Evolutionary conservation across 2,329 filamentous ascomycete species (phyloP).

Genomic region (Ilyonectria mors-panacis): DNA sequence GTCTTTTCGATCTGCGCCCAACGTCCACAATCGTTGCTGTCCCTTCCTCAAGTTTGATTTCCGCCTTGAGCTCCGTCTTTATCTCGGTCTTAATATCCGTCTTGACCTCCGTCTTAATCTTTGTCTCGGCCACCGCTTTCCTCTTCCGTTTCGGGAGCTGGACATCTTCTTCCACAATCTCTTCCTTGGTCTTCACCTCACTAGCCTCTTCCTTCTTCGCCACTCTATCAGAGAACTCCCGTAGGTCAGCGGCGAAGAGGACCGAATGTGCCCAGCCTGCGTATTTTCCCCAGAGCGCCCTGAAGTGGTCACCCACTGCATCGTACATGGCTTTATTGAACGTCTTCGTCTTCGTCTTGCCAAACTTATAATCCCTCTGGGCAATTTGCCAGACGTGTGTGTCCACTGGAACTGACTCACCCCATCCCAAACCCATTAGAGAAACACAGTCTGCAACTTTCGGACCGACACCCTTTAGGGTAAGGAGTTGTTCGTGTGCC

Average conservation of each 20-base stretch:
- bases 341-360: conserved; percentile 86
- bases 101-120: conserved; percentile 36
- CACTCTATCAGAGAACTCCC: conserved; percentile 81
- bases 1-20: conserved; percentile 47
- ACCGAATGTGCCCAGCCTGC: conserved; percentile 99
- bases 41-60: conserved; percentile 38
- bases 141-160: conserved; percentile 44
- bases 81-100: conserved; percentile 17
- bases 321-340: conserved; percentile 92
- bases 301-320: conserved; percentile 91
- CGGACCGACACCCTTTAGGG: conserved; percentile 90
- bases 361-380: conserved; percentile 94
- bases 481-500: conserved; percentile 85
- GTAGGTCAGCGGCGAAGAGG: conserved; percentile 93
- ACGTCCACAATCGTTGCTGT: conserved; percentile 28
- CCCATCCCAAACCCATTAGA: conserved; percentile 96
- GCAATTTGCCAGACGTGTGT: conserved; percentile 99
- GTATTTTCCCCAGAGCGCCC: conserved; percentile 90
- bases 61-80: not conserved
- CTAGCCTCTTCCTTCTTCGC: conserved; percentile 36
- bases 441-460: conserved; percentile 98
- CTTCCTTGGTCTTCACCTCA: conserved; percentile 44
- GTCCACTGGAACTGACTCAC: conserved; percentile 94
- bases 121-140: conserved; percentile 35
- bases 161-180: conserved; percentile 33